These are phyloP conservation scores for Claviceps humidiphila DNA, from an alignment of 2,329 filamentous ascomycete genomes.

Conservation along the genomic window DNA sequence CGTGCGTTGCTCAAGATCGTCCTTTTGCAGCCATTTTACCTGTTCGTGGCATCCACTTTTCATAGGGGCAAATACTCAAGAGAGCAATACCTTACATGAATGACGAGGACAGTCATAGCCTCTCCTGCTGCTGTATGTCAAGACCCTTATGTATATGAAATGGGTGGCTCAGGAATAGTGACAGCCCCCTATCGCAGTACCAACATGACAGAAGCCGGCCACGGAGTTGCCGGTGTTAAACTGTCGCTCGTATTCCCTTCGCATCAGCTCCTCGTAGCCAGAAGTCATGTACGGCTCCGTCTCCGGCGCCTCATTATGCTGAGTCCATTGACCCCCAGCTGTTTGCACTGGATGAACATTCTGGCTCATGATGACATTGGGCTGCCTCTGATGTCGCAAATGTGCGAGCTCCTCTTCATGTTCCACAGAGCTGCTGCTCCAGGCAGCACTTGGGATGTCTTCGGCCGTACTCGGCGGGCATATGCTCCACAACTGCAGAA, in stretches of 20 bases:
- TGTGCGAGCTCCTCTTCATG: constrained; percentile 47
- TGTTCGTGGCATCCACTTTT: constrained; percentile 36
- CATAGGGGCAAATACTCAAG: constrained; percentile 12
- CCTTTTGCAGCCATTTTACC: constrained; percentile 15
- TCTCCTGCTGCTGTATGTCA: constrained; percentile 33
- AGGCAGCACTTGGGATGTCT: constrained; percentile 39
- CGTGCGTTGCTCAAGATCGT: neutral
- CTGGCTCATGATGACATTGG: constrained; percentile 34
- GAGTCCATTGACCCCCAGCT: constrained; percentile 39
- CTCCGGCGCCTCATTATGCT: constrained; percentile 22
- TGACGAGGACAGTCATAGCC: constrained; percentile 47
- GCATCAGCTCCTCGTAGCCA: constrained; percentile 62
- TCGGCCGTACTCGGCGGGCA: constrained; percentile 51
- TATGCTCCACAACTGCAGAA: constrained; percentile 78
- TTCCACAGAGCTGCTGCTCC: constrained; percentile 39
- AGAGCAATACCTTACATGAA: no score
- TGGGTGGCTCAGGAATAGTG: constrained; percentile 47
- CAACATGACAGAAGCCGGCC: constrained; percentile 31
- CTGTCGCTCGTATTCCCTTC: constrained; percentile 44
- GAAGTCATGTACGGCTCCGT: constrained; percentile 75
- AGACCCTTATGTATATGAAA: constrained; percentile 43
- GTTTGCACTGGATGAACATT: constrained; percentile 41
- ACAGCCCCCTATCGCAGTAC: constrained; percentile 23
- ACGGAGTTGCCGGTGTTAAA: constrained; percentile 21
- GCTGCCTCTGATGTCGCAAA: constrained; percentile 42